Percentiles rank a stretch among this genome's conserved stretches.
These are phyloP conservation scores for Trametes punicea DNA, from an alignment of 768 basidiomycete genomes.

Conservation along the genomic window DNA sequence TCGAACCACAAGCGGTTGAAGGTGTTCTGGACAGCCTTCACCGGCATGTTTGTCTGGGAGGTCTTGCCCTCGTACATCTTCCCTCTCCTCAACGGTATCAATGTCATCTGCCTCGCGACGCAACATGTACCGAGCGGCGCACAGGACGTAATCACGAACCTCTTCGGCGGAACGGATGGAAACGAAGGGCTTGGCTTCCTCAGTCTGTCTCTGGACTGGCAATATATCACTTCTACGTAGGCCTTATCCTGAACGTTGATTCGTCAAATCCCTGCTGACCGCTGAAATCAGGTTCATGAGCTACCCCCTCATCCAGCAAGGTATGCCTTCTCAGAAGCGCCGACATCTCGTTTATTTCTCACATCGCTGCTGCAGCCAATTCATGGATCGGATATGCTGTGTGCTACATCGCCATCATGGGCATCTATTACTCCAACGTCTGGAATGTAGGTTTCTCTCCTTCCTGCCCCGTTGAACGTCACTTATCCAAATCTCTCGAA, in stretches of 20 bases:
- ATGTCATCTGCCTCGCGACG: slow-evolving; percentile 57
- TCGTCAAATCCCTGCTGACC: not conserved
- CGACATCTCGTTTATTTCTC: not conserved
- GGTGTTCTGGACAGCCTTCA: slow-evolving; percentile 50
- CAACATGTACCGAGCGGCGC: slow-evolving; percentile 43
- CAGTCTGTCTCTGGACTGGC: slow-evolving; percentile 66
- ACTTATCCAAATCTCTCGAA: not conserved
- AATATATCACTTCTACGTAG: slow-evolving; percentile 50
- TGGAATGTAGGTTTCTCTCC: slow-evolving; percentile 44
- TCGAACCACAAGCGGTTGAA: slow-evolving; percentile 47
- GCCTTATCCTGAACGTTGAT: not conserved
- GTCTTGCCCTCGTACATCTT: slow-evolving; percentile 57
- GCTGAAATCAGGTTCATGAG: slow-evolving; percentile 39
- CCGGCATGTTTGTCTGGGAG: slow-evolving; percentile 52
- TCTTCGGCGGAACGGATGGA: slow-evolving; percentile 64
- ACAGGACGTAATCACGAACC: slow-evolving; percentile 50
- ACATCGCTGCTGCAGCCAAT: slow-evolving; percentile 38
- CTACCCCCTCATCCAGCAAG: slow-evolving; percentile 53
- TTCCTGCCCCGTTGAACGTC: slow-evolving; percentile 25
- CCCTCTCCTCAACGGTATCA: slow-evolving; percentile 60
- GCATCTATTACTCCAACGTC: slow-evolving; percentile 58
- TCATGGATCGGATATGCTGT: slow-evolving; percentile 52
- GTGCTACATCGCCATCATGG: slow-evolving; percentile 52
- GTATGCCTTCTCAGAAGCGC: slow-evolving; percentile 30
- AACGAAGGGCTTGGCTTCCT: slow-evolving; percentile 67